A percentile compares a stretch with the other conserved stretches of the same genome.
Evolutionary conservation across 495 filamentous ascomycete genomes (phyloP).

Genomic region (Aspergillus cavernicola): DNA sequence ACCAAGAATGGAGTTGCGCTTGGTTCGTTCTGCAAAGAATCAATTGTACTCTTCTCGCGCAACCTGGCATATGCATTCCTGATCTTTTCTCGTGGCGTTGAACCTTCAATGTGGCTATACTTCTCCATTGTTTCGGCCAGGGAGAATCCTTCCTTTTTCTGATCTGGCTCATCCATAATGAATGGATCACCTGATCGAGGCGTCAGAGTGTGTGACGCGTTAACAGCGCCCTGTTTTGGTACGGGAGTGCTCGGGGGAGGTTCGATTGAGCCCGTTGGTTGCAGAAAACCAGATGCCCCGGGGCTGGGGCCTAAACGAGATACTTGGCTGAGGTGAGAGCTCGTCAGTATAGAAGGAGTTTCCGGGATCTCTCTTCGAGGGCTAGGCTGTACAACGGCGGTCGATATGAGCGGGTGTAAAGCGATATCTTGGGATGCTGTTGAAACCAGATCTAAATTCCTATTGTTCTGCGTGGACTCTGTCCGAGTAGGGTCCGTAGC

Average conservation of each 20-base stretch:
- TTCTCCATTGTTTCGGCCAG: conserved; percentile 24
- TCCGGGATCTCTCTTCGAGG: conserved; percentile 23
- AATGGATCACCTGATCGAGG: neutral
- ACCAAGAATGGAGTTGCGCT: conserved; percentile 40
- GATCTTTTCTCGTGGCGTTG: conserved; percentile 31
- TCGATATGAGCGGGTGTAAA: neutral
- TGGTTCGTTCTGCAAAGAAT: conserved; percentile 14
- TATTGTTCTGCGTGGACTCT: neutral
- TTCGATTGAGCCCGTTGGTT: neutral
- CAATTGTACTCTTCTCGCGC: conserved; percentile 8
- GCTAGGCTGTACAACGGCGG: neutral
- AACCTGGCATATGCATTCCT: conserved; percentile 28
- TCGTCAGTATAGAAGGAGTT: conserved; percentile 16
- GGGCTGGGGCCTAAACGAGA: neutral
- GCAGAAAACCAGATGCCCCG: conserved; percentile 5
- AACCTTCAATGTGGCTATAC: conserved; percentile 27
- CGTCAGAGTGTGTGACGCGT: neutral
- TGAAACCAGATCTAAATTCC: neutral
- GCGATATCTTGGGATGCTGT: neutral
- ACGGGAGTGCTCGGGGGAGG: neutral
- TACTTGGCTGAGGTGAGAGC: conserved; percentile 1
- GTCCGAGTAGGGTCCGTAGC: neutral
- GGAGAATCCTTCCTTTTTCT: conserved; percentile 13
- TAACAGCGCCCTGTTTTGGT: neutral
- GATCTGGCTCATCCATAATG: conserved; percentile 18